phyloP scores from a whole-genome alignment of 2,329 filamentous ascomycete species.

The Ophiostoma novo-ulmi region DNA sequence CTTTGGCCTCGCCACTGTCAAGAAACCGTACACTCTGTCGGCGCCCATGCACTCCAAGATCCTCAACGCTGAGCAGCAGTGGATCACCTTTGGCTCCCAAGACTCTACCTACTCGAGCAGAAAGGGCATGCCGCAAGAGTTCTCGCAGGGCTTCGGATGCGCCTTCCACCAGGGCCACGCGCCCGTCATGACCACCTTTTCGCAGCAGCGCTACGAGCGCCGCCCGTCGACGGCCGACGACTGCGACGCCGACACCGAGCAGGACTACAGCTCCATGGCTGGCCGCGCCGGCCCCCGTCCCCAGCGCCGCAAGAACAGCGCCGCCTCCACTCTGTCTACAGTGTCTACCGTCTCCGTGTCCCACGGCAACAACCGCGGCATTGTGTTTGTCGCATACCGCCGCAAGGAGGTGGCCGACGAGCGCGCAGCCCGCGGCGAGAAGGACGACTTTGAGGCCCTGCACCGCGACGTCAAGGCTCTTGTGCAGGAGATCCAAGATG shows the following conservation, averaged over 20 bases:
- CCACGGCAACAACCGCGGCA: conserved; percentile 44
- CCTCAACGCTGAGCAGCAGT: conserved; percentile 45
- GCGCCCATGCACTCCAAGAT: conserved; percentile 47
- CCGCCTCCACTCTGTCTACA: background rate
- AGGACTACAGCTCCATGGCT: conserved; percentile 24
- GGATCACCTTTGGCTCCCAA: conserved; percentile 49
- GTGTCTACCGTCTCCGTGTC: background rate
- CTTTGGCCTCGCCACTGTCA: conserved; percentile 48
- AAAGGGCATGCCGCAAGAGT: conserved; percentile 33
- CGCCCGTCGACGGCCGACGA: conserved; percentile 22
- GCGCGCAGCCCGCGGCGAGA: conserved; percentile 31
- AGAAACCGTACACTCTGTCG: conserved; percentile 49
- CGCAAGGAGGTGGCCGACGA: conserved; percentile 39
- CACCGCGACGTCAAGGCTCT: conserved; percentile 48
- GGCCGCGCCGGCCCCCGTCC: background rate
- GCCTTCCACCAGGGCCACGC: conserved; percentile 46
- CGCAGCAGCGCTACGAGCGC: conserved; percentile 22
- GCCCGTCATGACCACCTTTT: conserved; percentile 18
- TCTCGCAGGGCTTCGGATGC: conserved; percentile 49
- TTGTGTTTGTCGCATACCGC: conserved; percentile 54
- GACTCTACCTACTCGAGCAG: conserved; percentile 31
- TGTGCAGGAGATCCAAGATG: conserved; percentile 50
- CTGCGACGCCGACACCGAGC: conserved; percentile 30
- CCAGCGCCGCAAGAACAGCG: conserved; percentile 13
- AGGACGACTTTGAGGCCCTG: conserved; percentile 43